Evolutionary conservation across 192 early-diverging fungal species (phyloP), one percentile per base, ranked within the genome.

Genomic region (Entomortierella lignicola): DNA sequence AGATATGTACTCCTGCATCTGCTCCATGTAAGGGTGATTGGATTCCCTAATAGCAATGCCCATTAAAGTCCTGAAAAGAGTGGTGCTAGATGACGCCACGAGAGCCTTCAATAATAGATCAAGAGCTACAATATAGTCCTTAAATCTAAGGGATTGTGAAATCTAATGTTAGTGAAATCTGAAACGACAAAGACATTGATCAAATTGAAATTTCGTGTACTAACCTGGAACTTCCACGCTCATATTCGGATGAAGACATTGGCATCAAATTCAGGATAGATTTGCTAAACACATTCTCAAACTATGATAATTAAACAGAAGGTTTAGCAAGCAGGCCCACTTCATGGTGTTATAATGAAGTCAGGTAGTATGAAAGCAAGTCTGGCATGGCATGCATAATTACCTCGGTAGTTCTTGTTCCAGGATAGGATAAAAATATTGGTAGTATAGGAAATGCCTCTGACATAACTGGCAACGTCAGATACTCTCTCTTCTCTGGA

Each of bases 41-140:
- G 77, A 62, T 29, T 90, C 85, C 32, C 87, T 81, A 42, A 89
- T 85, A 20, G 92, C 67, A 23, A 89, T 81, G 4, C 83, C 72
- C 34, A 89, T 69, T 17, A 92, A 66, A 1, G 81, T 54, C 53
- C 85, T 85, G 51, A 89, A 86, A 5, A 93, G 31, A n/a, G 51
- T 63, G 10, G 68, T 61, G 31, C 72, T 82, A 30, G 77, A 70
- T 1, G 85, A 74, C 2, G 55, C 61, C 12, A 81, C 83, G 60
- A 90, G 74, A 11, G 80, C 82, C 34, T 67, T 70, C 12, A 93
- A 52, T 0, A 93, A 68, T n/a, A 80, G 70, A 51, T 89, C 82
- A 39, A 92, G 83, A 2, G 83, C 77, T 7, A 73, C 59, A 27
- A 83, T 83, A 55, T 90, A 89, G 18, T 89, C 87, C 30, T 73